phyloP scores from a whole-genome alignment of 73 alveolate genomes.

The Stentor roeselii region DNA sequence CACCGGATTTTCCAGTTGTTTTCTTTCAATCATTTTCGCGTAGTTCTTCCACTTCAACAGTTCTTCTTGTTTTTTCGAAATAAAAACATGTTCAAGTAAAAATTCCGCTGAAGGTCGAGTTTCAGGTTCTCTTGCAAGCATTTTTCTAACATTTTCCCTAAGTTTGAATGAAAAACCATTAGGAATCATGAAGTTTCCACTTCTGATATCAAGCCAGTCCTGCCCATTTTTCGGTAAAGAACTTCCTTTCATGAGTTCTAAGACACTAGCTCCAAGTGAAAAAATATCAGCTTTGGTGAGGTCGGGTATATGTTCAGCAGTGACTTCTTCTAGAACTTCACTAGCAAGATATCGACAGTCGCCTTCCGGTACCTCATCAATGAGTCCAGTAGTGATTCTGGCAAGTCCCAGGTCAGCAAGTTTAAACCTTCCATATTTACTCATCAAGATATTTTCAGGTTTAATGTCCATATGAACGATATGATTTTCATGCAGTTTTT shows the following conservation, averaged over 20 bases:
- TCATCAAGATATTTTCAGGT: conserved; percentile 87
- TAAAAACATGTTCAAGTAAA: neutral
- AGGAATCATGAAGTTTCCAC: conserved; percentile 29
- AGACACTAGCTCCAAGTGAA: conserved; percentile 52
- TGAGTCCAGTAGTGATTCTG: conserved; percentile 43
- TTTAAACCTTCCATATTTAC: conserved; percentile 75
- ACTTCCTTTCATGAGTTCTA: conserved; percentile 40
- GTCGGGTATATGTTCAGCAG: conserved; percentile 39
- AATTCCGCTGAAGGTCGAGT: neutral
- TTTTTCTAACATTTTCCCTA: neutral
- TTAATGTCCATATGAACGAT: conserved; percentile 95
- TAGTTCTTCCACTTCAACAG: neutral
- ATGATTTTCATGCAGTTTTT: conserved; percentile 80
- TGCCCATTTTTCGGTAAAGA: conserved; percentile 38
- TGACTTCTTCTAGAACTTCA: conserved; percentile 49
- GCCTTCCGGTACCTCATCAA: conserved; percentile 72
- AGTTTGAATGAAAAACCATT: neutral
- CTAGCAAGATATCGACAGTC: conserved; percentile 77
- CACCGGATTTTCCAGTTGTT: neutral
- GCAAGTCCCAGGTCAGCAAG: conserved; percentile 94
- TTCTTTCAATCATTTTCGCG: neutral
- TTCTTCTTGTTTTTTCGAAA: conserved; percentile 15
- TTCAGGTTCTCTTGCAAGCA: neutral
- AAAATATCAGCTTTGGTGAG: conserved; percentile 52
- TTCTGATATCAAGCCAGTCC: conserved; percentile 56